These are phyloP conservation scores for Cladosporium colombiae DNA, from an alignment of 2,329 filamentous ascomycete genomes.

Conservation along the genomic window DNA sequence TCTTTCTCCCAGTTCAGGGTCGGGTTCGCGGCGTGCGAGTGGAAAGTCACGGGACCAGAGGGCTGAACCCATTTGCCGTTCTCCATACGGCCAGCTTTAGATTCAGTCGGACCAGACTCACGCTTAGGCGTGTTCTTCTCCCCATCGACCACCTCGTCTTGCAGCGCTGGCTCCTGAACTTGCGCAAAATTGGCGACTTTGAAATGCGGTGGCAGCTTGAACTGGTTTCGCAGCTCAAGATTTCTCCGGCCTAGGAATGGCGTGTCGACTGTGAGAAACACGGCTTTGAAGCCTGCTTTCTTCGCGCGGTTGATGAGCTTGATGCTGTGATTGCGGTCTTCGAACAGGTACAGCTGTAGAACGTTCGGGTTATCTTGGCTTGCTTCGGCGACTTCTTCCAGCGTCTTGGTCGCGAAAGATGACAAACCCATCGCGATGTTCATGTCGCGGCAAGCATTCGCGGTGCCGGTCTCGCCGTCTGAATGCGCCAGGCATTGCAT, in stretches of 20 bases:
- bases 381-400: slow-evolving; percentile 55
- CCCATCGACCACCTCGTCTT: slow-evolving; percentile 22
- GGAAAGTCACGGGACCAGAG: slow-evolving; percentile 41
- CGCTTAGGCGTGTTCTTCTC: slow-evolving; percentile 13
- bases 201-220: slow-evolving; percentile 42
- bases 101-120: not conserved
- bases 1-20: slow-evolving; percentile 50
- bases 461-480: slow-evolving; percentile 55
- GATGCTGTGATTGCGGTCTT: slow-evolving; percentile 54
- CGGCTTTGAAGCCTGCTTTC: slow-evolving; percentile 53
- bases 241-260: slow-evolving; percentile 56
- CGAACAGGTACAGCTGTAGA: slow-evolving; percentile 59
- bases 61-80: slow-evolving; percentile 35
- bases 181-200: slow-evolving; percentile 40
- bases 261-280: slow-evolving; percentile 59
- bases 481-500: slow-evolving; percentile 56
- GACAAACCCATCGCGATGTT: slow-evolving; percentile 53
- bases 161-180: slow-evolving; percentile 26
- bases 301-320: slow-evolving; percentile 39
- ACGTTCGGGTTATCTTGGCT: slow-evolving; percentile 49
- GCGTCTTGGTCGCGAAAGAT: slow-evolving; percentile 48
- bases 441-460: slow-evolving; percentile 48
- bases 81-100: slow-evolving; percentile 7
- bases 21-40: slow-evolving; percentile 43
- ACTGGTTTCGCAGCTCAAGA: slow-evolving; percentile 58